phyloP scores from a whole-genome alignment of 164 flowering plant genomes.

The Protea cynaroides region DNA sequence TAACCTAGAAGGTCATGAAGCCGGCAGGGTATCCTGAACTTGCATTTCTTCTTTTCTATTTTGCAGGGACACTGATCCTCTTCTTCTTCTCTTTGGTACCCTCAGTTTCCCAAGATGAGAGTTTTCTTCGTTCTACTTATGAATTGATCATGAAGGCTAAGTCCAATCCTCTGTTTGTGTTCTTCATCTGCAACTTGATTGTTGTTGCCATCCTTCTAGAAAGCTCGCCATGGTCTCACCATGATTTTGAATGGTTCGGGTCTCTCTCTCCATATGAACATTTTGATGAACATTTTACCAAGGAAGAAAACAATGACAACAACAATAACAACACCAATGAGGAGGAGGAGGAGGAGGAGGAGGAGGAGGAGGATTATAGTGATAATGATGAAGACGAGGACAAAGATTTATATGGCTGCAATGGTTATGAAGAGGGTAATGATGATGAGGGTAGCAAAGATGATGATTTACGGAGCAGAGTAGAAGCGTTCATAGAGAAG shows the following conservation, averaged over 20 bases:
- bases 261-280: neutral
- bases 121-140: slow-evolving; percentile 1
- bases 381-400: neutral
- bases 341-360: no score
- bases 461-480: slow-evolving; percentile 18
- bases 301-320: neutral
- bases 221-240: neutral
- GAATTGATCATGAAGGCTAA: slow-evolving; percentile 9
- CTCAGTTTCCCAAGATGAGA: slow-evolving; percentile 5
- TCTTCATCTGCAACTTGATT: slow-evolving; percentile 13
- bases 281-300: neutral
- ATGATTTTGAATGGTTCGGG: slow-evolving; percentile 3
- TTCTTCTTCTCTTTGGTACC: neutral
- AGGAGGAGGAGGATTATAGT: no score
- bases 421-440: slow-evolving; percentile 16
- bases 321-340: neutral
- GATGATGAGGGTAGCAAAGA: slow-evolving; percentile 1
- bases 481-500: slow-evolving; percentile 30
- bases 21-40: neutral
- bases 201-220: slow-evolving; percentile 1
- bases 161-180: slow-evolving; percentile 8
- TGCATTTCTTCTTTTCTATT: neutral
- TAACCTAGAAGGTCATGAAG: slow-evolving; percentile 3
- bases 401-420: neutral
- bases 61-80: neutral